Evolutionary conservation across 2,329 filamentous ascomycete genomes (phyloP).

Genomic region (Fusarium verrucosum): DNA sequence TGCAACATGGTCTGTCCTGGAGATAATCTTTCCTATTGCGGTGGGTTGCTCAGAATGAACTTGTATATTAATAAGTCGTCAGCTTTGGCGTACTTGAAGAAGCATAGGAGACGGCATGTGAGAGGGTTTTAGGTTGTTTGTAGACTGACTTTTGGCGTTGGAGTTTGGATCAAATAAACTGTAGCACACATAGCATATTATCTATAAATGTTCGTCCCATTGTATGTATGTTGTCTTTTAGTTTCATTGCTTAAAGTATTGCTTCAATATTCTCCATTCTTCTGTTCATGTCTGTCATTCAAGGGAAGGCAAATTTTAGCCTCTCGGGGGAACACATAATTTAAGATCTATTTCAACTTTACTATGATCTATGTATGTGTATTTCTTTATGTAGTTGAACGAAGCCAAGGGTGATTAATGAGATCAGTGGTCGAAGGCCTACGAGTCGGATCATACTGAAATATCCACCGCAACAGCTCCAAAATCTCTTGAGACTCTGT

Average conservation of each 20-base stretch:
- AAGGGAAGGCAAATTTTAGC: not conserved
- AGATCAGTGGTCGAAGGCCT: not conserved
- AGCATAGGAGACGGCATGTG: slow-evolving; percentile 11
- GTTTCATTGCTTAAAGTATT: not conserved
- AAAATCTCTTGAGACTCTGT: rapidly evolving
- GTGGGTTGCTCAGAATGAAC: slow-evolving; percentile 46
- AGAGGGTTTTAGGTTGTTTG: not conserved
- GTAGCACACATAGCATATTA: too few relatives aligned
- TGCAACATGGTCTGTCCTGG: slow-evolving; percentile 51
- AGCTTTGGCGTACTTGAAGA: slow-evolving; percentile 13
- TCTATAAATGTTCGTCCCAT: too few relatives aligned
- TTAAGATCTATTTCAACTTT: too few relatives aligned
- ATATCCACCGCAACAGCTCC: not conserved
- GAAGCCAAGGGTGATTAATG: not conserved
- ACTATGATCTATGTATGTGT: too few relatives aligned
- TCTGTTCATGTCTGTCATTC: not conserved
- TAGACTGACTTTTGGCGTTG: rapidly evolving
- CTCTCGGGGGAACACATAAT: too few relatives aligned
- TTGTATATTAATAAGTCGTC: slow-evolving; percentile 45
- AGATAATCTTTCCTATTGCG: slow-evolving; percentile 46
- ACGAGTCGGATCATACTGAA: not conserved
- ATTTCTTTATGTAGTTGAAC: too few relatives aligned
- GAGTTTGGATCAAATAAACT: not conserved
- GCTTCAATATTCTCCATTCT: too few relatives aligned
- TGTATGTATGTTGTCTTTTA: too few relatives aligned